Conservation (phyloP, 1,284 basidiomycete species). For the Ustanciosporium gigantosporum region DNA sequence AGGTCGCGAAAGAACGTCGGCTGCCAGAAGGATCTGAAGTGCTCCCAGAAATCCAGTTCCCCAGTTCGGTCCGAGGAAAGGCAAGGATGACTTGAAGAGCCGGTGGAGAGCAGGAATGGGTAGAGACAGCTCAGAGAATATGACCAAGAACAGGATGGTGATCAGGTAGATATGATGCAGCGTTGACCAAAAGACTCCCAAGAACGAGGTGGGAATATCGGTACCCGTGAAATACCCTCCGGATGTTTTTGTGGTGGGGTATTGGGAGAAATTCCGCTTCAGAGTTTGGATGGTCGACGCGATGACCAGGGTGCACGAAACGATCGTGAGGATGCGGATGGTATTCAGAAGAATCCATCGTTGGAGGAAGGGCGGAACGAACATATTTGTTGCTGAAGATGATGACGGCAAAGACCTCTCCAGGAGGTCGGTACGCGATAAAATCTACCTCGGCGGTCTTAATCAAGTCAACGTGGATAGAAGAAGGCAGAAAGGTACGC, state of each 20-base stretch:
- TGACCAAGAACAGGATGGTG: slow-evolving; percentile 16
- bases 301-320: slow-evolving; percentile 19
- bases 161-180: slow-evolving; percentile 29
- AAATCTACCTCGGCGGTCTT: too few relatives aligned
- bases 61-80: slow-evolving; percentile 40
- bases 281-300: slow-evolving; percentile 17
- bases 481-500: too few relatives aligned
- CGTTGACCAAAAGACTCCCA: slow-evolving; percentile 48
- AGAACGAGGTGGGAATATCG: slow-evolving; percentile 41
- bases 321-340: slow-evolving; percentile 32
- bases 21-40: slow-evolving; percentile 29
- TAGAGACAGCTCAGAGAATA: slow-evolving; percentile 37
- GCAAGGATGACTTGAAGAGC: slow-evolving; percentile 35
- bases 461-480: too few relatives aligned
- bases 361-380: slow-evolving; percentile 30
- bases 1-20: slow-evolving; percentile 10
- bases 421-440: too few relatives aligned
- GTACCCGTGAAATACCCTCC: slow-evolving; percentile 24
- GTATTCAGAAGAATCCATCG: slow-evolving; percentile 33
- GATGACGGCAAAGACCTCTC: too few relatives aligned
- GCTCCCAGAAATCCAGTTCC: slow-evolving; percentile 38
- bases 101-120: slow-evolving; percentile 20
- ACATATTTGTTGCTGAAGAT: slow-evolving; percentile 6
- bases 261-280: slow-evolving; percentile 15
- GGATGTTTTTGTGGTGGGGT: neutral